Evolutionary conservation across 2,329 filamentous ascomycete species (phyloP), one percentile per base, ranked within the genome.

Genomic region (Xylariaceae sp.): DNA sequence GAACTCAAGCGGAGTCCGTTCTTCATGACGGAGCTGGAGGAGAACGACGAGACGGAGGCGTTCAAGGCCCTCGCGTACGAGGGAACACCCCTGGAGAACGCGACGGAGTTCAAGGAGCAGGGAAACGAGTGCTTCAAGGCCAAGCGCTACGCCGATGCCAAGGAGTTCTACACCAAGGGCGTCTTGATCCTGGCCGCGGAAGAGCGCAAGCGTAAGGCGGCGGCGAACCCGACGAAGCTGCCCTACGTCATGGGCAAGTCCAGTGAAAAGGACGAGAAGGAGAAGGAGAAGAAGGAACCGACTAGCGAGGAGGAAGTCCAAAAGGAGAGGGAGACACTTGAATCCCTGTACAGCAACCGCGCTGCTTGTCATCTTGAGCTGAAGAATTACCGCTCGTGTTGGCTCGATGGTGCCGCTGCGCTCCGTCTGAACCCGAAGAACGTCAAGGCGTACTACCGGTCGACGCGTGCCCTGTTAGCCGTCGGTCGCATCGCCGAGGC

Each of bases 21-120:
- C 44, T 99, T 99, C 80, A 99, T 99, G 94, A 97, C 92, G 35
- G 87, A 90, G 66, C 81, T 97, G 39, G 90, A 90, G 68, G 89
- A 95, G 64, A 96, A 96, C 70, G 80, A 88, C 62, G 86, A 89
- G 66, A 80, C 96, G 0, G 92, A 95, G 68, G 95, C 94, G 0
- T 81, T 99, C 61, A 88, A 90, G 71, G 93, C 94, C 0, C 79
- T 99, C 45, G 90, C 91, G 35, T 96, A 97, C 72, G 94, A 99
- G 77, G 95, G 94, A 17, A 92, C 92, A 7, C 86, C 90, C 53
- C 81, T 87, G 8, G 93, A 97, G 73, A 88, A 96, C 62, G 89
- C 87, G 17, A 77, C 82, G 50, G 90, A 90, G 65, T 97, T 97
- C 78, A 91, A 94, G 69, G 88, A 93, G 72, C 89, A 91, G 66